Base-by-base conservation (phyloP, 331 rosid genomes). In the Malus hybrid region DNA sequence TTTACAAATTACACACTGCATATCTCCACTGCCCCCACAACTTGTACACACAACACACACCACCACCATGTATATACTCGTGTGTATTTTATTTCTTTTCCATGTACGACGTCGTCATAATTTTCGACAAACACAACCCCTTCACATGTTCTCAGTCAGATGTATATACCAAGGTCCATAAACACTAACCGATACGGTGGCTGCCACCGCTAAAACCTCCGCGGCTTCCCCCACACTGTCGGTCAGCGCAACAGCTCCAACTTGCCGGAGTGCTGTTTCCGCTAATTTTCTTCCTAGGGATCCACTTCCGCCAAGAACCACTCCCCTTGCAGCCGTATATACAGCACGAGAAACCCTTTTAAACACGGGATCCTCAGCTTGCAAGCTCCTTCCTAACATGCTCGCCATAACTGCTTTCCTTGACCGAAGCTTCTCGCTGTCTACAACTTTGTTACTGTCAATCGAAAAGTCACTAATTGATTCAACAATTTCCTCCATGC, bases 321-420 rank as follows among this genome's bases (percentile, higher is more conserved):
- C 87, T 15, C 90, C 97, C 9, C 99, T 89, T 34, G 88, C 69
- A 65, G 96, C 91, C 75, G 55, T 34, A 69, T 88, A 89, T 18
- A 88, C 90, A 6, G 97, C 86, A 33, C 67, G 82, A 0, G 88
- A 86, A 64, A 94, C 97, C 85, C 82, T 91, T 73, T 90, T 95
- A 78, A 94, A 91, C 74, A 94, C 93, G 0, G 90, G 81, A 67
- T 94, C 96, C 68, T 93, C 99, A 36, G 96, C 90, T 80, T 88
- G 96, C 82, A 94, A 71, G 85, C 96, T 92, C 89, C 84, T 94
- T 5, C 84, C 89, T 19, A 94, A 19, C 93, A 92, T 86, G 83
- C 99, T 83, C 29, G 84, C 83, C 65, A 86, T 80, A 15, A 94
- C 95, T 31, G 16, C 76, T 82, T 83, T 94, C 80, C 89, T 80